A percentile compares a stretch with the other conserved stretches of the same genome.
These are phyloP conservation scores for Lyophyllum decastes DNA, from an alignment of 768 basidiomycete genomes.

Conservation along the genomic window DNA sequence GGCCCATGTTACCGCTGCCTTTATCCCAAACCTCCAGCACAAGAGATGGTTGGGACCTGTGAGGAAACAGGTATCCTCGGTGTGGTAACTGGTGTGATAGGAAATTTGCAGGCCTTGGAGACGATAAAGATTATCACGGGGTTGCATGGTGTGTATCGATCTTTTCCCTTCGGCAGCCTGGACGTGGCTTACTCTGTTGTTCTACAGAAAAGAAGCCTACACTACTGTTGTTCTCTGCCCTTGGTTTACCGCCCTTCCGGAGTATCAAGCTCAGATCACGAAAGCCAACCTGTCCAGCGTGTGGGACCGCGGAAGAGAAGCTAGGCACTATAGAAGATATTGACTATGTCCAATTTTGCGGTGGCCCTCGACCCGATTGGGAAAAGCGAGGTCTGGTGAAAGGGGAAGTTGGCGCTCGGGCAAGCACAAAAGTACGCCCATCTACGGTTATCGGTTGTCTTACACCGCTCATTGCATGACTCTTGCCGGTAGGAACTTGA, in stretches of 20 bases:
- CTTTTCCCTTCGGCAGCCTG: neutral
- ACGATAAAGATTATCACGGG: constrained; percentile 61
- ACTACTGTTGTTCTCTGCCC: constrained; percentile 58
- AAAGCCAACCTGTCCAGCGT: constrained; percentile 73
- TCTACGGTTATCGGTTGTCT: neutral
- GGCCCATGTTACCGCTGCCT: constrained; percentile 95
- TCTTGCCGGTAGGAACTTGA: constrained; percentile 21
- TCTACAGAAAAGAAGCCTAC: constrained; percentile 45
- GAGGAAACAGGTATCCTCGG: constrained; percentile 90
- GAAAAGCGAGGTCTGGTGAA: constrained; percentile 49
- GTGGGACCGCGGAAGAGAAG: constrained; percentile 53
- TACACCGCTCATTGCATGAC: neutral
- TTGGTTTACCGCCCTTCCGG: constrained; percentile 72
- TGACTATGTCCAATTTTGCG: constrained; percentile 89
- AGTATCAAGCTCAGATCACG: constrained; percentile 78
- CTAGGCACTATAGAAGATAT: constrained; percentile 50
- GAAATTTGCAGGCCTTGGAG: constrained; percentile 87
- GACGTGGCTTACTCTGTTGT: constrained; percentile 53
- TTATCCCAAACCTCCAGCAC: constrained; percentile 79
- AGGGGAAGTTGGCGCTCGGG: constrained; percentile 42
- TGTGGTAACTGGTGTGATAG: constrained; percentile 86
- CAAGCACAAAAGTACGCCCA: constrained; percentile 40
- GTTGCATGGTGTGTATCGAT: constrained; percentile 4
- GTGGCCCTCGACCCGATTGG: constrained; percentile 71
- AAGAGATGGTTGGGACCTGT: constrained; percentile 69